These are phyloP conservation scores for Paramyrothecium roridum DNA, from an alignment of 2,329 filamentous ascomycete genomes.

Conservation along the genomic window DNA sequence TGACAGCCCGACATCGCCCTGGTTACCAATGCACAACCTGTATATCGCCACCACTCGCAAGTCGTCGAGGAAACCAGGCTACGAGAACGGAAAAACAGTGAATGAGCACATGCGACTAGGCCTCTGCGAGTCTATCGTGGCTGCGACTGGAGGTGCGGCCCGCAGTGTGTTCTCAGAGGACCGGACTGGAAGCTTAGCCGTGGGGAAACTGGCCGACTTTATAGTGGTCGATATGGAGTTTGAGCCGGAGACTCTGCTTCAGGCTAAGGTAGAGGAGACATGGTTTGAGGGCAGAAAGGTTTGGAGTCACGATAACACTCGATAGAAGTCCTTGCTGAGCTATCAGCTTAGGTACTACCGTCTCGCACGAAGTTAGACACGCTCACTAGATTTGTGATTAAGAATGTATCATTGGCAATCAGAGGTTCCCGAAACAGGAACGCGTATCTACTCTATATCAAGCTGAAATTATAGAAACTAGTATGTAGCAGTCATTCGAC, in stretches of 20 bases:
- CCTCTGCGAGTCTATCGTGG: slow-evolving; percentile 47
- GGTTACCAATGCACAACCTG: slow-evolving; percentile 47
- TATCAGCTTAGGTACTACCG: too few species aligned
- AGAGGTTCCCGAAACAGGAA: too few species aligned
- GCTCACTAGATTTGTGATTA: too few species aligned
- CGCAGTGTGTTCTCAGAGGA: slow-evolving; percentile 48
- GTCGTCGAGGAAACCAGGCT: slow-evolving; percentile 44
- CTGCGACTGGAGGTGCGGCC: slow-evolving; percentile 49
- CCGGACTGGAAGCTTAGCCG: slow-evolving; percentile 45
- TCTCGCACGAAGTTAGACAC: too few species aligned
- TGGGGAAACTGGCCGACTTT: slow-evolving; percentile 53
- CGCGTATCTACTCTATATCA: too few species aligned
- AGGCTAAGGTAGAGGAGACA: slow-evolving; percentile 45
- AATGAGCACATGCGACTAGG: slow-evolving; percentile 50
- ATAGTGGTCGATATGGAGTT: slow-evolving; percentile 44
- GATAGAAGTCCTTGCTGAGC: too few species aligned
- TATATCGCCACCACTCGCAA: slow-evolving; percentile 54
- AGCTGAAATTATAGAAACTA: too few species aligned
- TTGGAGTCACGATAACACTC: slow-evolving; percentile 14
- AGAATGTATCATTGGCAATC: too few species aligned
- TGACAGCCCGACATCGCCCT: slow-evolving; percentile 55
- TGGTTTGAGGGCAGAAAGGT: slow-evolving; percentile 48
- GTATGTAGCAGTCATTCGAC: too few species aligned
- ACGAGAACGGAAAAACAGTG: slow-evolving; percentile 35
- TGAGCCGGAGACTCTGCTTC: slow-evolving; percentile 41